phyloP scores from a whole-genome alignment of 1,284 basidiomycete genomes.

The Hemileia vastatrix region DNA sequence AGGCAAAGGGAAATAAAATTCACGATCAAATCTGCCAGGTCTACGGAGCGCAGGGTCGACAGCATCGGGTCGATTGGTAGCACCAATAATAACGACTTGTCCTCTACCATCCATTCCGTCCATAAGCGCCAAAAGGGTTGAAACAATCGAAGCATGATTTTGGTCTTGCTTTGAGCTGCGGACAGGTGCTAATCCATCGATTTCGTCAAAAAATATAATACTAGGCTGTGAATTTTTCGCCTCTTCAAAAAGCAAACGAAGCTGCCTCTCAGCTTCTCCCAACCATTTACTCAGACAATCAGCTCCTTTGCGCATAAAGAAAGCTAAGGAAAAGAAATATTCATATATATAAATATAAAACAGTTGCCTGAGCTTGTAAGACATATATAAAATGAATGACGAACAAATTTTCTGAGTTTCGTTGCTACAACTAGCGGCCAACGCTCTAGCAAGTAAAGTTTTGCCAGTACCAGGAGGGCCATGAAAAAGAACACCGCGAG shows the following conservation, averaged over 20 bases:
- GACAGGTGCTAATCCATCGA: conserved; percentile 94
- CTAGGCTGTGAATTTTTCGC: conserved; percentile 83
- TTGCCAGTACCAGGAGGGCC: conserved; percentile 92
- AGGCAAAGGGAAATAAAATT: conserved; percentile 96
- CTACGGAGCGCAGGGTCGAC: conserved; percentile 90
- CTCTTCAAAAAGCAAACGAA: conserved; percentile 92
- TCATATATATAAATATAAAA: conserved; percentile 16
- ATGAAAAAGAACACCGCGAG: conserved; percentile 93
- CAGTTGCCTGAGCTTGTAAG: conserved; percentile 69
- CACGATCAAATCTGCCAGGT: conserved; percentile 92
- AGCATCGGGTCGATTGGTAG: conserved; percentile 93
- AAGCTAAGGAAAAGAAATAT: conserved; percentile 52
- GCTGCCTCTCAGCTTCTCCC: conserved; percentile 93
- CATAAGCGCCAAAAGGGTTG: conserved; percentile 92
- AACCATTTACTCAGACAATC: conserved; percentile 99
- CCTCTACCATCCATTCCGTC: conserved; percentile 97
- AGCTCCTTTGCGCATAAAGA: conserved; percentile 99
- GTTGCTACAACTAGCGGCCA: conserved; percentile 84
- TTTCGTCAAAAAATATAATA: conserved; percentile 97
- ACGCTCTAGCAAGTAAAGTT: conserved; percentile 80
- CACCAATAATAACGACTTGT: conserved; percentile 96
- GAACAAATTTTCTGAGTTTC: conserved; percentile 80
- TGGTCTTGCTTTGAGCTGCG: conserved; percentile 97
- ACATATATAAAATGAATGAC: conserved; percentile 38
- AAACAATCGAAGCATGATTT: conserved; percentile 95